Evolutionary conservation across 2,329 filamentous ascomycete genomes (phyloP).

Genomic region (Colletotrichum orbiculare): DNA sequence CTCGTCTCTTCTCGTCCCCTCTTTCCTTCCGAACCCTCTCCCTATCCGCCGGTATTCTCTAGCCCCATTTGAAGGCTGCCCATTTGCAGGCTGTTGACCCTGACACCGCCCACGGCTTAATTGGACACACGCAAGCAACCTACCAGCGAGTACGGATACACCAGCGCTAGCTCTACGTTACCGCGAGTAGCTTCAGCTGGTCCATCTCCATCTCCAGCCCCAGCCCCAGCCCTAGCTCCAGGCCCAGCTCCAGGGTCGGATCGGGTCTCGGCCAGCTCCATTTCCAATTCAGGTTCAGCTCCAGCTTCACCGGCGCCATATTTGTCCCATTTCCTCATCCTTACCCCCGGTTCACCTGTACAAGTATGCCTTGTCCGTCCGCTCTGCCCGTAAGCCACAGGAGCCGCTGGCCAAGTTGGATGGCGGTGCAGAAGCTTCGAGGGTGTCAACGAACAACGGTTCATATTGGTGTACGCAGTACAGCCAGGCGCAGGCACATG

Average conservation of each 20-base stretch:
- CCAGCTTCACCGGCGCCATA: conserved; percentile 18
- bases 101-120: no score
- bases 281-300: conserved; percentile 10
- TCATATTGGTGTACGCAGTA: not conserved
- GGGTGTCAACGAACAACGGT: no score
- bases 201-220: not conserved
- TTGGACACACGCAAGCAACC: no score
- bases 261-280: not conserved
- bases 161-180: no score
- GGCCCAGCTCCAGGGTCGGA: conserved; percentile 1
- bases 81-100: no score
- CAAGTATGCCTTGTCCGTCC: conserved; percentile 22
- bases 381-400: conserved; percentile 28
- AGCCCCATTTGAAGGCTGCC: no score
- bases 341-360: conserved; percentile 9
- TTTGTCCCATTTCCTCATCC: conserved; percentile 10
- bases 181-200: no score
- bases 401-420: not conserved
- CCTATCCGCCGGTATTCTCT: not conserved
- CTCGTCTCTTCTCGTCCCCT: not conserved
- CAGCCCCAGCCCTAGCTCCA: not conserved
- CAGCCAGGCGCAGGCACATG: conserved; percentile 9
- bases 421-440: no score
- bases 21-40: conserved; percentile 7
- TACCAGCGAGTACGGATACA: no score